These are phyloP conservation scores for Colletotrichum lini DNA, from an alignment of 2,329 filamentous ascomycete genomes.

Conservation along the genomic window DNA sequence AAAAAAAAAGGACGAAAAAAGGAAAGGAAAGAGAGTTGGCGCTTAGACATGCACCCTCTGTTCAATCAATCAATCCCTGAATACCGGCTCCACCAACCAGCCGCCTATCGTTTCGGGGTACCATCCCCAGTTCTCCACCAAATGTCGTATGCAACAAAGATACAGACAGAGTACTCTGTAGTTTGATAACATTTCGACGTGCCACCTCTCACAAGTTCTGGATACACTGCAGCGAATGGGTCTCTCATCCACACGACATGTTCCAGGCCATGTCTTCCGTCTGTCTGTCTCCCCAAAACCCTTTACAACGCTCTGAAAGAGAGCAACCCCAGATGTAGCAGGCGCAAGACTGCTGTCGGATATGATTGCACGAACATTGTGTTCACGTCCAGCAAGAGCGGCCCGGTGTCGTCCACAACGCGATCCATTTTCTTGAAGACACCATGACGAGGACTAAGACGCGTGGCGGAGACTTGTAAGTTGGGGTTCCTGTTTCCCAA, in stretches of 20 bases:
- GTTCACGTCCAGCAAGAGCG: background rate
- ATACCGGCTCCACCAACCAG: conserved; percentile 32
- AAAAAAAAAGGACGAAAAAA: too few species aligned
- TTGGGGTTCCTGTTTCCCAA: background rate
- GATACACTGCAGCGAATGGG: background rate
- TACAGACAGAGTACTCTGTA: too few species aligned
- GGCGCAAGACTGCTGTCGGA: background rate
- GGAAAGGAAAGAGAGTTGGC: conserved; percentile 10
- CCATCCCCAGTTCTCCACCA: too few species aligned
- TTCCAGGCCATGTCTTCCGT: conserved; percentile 2
- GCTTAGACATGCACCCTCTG: background rate
- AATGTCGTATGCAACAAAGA: too few species aligned
- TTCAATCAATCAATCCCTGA: too few species aligned
- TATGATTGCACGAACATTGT: background rate
- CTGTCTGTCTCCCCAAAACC: too few species aligned
- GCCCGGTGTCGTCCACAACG: too few species aligned
- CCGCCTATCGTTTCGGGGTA: background rate
- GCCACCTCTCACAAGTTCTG: too few species aligned
- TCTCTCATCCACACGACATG: background rate
- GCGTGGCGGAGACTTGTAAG: background rate
- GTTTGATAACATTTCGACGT: too few species aligned
- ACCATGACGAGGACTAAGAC: conserved; percentile 3
- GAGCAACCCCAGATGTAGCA: background rate
- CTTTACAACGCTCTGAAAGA: background rate
- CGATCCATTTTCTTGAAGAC: background rate